These are phyloP conservation scores for Coemansia erecta DNA, from an alignment of 192 early-diverging fungal species.

Conservation along the genomic window DNA sequence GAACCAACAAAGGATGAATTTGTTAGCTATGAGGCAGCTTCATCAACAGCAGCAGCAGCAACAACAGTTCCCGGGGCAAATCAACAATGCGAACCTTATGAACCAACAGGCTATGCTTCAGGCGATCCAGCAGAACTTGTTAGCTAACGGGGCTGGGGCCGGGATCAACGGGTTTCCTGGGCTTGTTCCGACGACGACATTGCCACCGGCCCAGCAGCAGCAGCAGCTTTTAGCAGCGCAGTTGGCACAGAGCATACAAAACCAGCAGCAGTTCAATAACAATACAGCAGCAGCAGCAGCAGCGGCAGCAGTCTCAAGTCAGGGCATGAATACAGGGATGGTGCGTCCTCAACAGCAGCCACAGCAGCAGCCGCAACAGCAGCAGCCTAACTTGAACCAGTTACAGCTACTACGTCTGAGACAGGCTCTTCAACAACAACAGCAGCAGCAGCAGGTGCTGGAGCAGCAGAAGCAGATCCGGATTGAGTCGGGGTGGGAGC, in stretches of 20 bases:
- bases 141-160: conserved; percentile 13
- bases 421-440: conserved; percentile 32
- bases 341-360: conserved; percentile 18
- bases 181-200: not conserved
- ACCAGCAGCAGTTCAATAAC: conserved; percentile 34
- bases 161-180: conserved; percentile 19
- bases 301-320: conserved; percentile 6
- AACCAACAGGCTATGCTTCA: conserved; percentile 28
- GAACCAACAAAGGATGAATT: conserved; percentile 41
- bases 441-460: conserved; percentile 30
- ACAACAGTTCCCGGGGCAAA: conserved; percentile 16
- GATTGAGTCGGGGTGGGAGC: too few species aligned
- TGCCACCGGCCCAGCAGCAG: not conserved
- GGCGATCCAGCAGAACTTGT: conserved; percentile 18
- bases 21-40: conserved; percentile 42
- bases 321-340: conserved; percentile 3
- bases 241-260: conserved; percentile 34
- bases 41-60: conserved; percentile 43
- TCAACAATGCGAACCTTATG: conserved; percentile 10
- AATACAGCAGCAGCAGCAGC: not conserved
- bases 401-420: conserved; percentile 39
- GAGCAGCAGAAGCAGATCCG: too few species aligned
- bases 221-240: conserved; percentile 39
- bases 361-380: too few species aligned
- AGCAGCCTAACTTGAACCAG: conserved; percentile 27